Conservation (phyloP, 768 basidiomycete genomes). For the Lentinula sp. region DNA sequence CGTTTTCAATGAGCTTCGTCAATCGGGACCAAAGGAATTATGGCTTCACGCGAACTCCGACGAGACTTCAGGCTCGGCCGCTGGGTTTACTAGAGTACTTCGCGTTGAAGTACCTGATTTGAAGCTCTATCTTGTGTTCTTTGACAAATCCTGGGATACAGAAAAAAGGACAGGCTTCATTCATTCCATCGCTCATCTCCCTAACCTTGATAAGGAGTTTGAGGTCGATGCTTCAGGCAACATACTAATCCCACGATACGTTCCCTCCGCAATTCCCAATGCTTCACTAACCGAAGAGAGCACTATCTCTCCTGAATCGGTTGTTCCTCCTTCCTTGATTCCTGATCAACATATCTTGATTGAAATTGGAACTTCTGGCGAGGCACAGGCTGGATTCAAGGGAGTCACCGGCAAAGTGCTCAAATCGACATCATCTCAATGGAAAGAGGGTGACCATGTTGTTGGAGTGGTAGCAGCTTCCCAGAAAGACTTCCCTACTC, state of each 20-base stretch:
- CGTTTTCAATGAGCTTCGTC: background rate
- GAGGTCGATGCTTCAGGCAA: background rate
- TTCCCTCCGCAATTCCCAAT: background rate
- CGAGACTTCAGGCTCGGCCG: background rate
- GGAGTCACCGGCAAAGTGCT: background rate
- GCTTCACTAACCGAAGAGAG: background rate
- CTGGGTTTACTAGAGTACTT: background rate
- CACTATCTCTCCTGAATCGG: background rate
- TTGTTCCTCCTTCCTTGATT: background rate
- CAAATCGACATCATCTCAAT: background rate
- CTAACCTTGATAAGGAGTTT: background rate
- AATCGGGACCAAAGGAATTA: background rate
- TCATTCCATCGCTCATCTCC: background rate
- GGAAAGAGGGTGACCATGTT: background rate
- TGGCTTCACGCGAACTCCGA: background rate
- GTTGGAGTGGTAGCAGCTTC: background rate
- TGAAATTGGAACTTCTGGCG: background rate
- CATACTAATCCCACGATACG: background rate
- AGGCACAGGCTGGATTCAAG: background rate
- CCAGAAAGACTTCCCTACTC: background rate
- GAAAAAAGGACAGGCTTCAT: background rate
- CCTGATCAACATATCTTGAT: background rate
- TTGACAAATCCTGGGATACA: background rate
- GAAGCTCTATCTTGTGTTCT: background rate
- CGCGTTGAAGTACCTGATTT: background rate